Evolutionary conservation across 1,139 yeast genomes (phyloP), one percentile per base, ranked within the genome.

Genomic region (Pichia sp.): DNA sequence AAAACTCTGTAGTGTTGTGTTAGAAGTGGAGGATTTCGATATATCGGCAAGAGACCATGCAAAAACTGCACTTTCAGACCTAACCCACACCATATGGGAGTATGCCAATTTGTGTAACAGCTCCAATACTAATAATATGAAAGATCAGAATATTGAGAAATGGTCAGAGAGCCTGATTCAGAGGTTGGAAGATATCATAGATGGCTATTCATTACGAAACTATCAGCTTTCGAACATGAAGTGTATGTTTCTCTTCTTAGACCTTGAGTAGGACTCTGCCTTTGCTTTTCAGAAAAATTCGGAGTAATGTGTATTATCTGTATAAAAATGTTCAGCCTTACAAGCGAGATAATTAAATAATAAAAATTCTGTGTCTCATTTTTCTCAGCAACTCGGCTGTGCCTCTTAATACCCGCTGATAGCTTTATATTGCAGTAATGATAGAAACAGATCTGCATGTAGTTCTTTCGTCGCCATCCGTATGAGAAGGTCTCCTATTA

Each of bases 181-280:
- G 1, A 59, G 59, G 34, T 16, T 66, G 4, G 57, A 57, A 9
- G 58, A 54, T 3, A 60, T 67, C 7, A 57, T 53, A 9, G 68
- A 65, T 33, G 69, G 69, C 0, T 67, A 63, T 46, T 60, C 66
- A 2, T 51, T 67, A 58, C 55, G 71, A 49, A 65, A 67, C 46
- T 63, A 63, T 44, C 63, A 66, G 17, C 42, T 64, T n/a, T 56
- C 61, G 7, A 57, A 54, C 36, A 56, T 58, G 45, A 59, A 54
- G 31, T 56, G 60, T 50, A 48, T 58, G 27, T 36, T 30, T 12
- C 31, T 57, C 7, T 58, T 47, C 47, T 45, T 58, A 45, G 54
- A 51, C 2, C 36, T 57, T 34, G 58, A 50, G 38, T 57, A 46
- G 17, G 10, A 6, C 14, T 41, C 12, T 6, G 10, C 6, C 16